Conservation (phyloP, 2,329 filamentous ascomycete genomes). For the Beauveria caledonica region DNA sequence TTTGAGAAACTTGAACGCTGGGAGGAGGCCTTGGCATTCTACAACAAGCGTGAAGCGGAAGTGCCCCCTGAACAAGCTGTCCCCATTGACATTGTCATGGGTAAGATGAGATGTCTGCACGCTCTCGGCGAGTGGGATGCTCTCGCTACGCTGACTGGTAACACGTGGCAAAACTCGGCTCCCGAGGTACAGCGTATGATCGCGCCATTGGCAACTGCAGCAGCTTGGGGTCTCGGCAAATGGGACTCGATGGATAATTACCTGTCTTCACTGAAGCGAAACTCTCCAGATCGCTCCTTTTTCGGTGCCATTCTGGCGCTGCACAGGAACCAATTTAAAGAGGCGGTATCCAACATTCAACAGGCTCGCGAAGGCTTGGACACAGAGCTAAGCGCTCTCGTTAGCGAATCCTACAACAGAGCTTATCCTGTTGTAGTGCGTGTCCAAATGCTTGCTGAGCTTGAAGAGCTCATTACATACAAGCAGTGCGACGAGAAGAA, state of each 20-base stretch:
- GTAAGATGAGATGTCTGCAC: constrained; percentile 97
- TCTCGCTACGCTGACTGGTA: constrained; percentile 77
- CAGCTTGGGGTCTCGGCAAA: constrained; percentile 91
- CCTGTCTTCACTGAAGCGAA: constrained; percentile 85
- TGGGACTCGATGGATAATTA: constrained; percentile 99
- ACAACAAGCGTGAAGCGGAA: constrained; percentile 75
- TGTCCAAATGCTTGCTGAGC: constrained; percentile 96
- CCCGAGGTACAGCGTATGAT: constrained; percentile 84
- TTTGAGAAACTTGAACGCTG: constrained; percentile 97
- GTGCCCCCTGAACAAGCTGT: constrained; percentile 46
- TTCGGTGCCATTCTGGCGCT: constrained; percentile 94
- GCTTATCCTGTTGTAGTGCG: constrained; percentile 97
- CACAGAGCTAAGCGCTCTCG: constrained; percentile 86
- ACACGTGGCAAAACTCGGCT: constrained; percentile 86
- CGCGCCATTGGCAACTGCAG: constrained; percentile 86
- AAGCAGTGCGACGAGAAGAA: constrained; percentile 89
- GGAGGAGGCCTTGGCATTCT: constrained; percentile 92
- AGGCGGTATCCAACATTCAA: constrained; percentile 81
- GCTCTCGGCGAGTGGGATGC: constrained; percentile 97
- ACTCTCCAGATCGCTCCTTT: constrained; percentile 91
- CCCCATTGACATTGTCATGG: constrained; percentile 95
- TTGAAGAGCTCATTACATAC: constrained; percentile 96
- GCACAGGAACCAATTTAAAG: constrained; percentile 90
- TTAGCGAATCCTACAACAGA: constrained; percentile 97
- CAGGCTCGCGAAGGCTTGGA: constrained; percentile 90